Base-by-base conservation (phyloP, 1,139 yeast genomes). In the Yamadazyma kanchanaburiensis region DNA sequence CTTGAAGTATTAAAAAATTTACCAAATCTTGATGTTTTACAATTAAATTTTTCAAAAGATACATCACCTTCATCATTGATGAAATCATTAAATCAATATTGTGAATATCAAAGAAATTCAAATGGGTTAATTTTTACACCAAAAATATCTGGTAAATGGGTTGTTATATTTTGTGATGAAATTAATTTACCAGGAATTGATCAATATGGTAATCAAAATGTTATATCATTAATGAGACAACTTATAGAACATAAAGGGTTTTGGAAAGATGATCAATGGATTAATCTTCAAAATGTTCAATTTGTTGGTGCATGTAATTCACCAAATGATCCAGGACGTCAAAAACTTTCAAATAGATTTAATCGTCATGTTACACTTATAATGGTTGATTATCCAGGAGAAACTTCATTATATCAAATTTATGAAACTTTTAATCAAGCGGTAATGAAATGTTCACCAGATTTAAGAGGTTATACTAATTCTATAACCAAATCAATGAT, bases 281-380 rank as follows among this genome's bases (percentile, higher is more conserved):
- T 89, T 1, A 44, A 62, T 0, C 40, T 87, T n/a, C 62, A 69
- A 12, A 71, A 77, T 31, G 66, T 91, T 22, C 94, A 84, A 48
- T 73, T 91, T 59, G 94, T 89, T 9, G 97, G 95, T 5, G 97
- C 98, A 0, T 91, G 97, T 53, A 91, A 91, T 48, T 91, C 96
- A 1, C 81, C 96, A 0, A 66, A 78, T 2, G 95, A 86, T 53
- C 75, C 78, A 2, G 96, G 96, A 0, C 69, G 98, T 42, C 64
- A 70, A 12, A 54, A 52, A 3, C 52, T 91, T 21, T 61, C 78
- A 1, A 53, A 62, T n/a, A 61, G 96, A 30, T 81, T 89, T 46
- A 55, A 85, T 28, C 68, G 94, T 7, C 94, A 82, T 46, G 67
- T 76, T 5, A 60, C 82, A 1, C 64, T 87, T 5, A 46, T 91